Evolutionary conservation across 2,329 filamentous ascomycete genomes (phyloP).

Genomic region (Aspergillus neotritici): DNA sequence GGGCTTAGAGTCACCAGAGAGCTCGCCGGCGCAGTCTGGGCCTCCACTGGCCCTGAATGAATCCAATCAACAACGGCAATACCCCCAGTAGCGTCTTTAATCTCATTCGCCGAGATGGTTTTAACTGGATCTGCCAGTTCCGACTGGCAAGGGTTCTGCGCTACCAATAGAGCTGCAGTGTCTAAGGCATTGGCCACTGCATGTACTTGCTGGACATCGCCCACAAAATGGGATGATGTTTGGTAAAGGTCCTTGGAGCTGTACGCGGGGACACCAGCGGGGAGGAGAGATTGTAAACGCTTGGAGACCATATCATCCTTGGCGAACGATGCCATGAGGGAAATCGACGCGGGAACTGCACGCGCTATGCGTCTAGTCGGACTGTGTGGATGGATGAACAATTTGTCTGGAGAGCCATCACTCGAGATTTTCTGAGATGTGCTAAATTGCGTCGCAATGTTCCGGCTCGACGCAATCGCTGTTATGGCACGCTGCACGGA

Average conservation of each 20-base stretch:
- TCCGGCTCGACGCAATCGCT: neutral
- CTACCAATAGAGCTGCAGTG: too few species aligned
- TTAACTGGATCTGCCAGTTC: too few species aligned
- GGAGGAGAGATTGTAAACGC: too few species aligned
- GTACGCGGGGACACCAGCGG: constrained; percentile 1
- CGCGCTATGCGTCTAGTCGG: constrained; percentile 1
- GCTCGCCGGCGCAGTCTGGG: neutral
- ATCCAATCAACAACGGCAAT: constrained; percentile 1
- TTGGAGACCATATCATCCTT: too few species aligned
- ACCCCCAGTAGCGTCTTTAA: neutral
- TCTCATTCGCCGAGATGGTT: neutral
- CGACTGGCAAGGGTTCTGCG: neutral
- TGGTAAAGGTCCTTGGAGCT: neutral
- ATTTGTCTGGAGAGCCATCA: neutral
- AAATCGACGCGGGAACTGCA: too few species aligned
- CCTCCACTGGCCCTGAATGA: neutral
- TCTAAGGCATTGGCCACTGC: too few species aligned
- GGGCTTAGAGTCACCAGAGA: constrained; percentile 2
- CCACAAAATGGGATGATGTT: neutral
- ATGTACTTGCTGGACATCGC: neutral
- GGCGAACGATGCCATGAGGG: too few species aligned
- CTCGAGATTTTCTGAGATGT: neutral
- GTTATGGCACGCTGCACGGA: neutral
- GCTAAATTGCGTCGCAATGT: constrained; percentile 18
- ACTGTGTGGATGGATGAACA: constrained; percentile 1